Evolutionary conservation across 495 filamentous ascomycete genomes (phyloP).

Genomic region (Penicilliopsis zonata): DNA sequence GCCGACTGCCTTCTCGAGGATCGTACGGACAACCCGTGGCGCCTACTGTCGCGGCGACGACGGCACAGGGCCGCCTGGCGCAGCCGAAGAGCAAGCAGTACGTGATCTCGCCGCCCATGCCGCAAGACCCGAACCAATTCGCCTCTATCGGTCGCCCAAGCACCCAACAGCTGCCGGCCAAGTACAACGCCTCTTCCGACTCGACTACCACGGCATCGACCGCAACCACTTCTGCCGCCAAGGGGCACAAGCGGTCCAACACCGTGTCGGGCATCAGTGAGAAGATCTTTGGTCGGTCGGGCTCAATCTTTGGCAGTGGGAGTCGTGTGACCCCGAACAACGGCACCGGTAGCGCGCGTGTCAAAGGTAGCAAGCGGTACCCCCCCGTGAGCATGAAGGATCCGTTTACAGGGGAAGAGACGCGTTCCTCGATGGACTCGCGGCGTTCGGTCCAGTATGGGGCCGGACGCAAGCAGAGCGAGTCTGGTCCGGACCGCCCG

Average conservation of each 20-base stretch:
- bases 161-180: slow-evolving; percentile 33
- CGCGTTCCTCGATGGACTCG: slow-evolving; percentile 70
- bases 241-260: slow-evolving; percentile 83
- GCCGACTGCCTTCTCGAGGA: slow-evolving; percentile 61
- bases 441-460: slow-evolving; percentile 65
- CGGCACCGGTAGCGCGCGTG: slow-evolving; percentile 16
- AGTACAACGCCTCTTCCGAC: too few relatives aligned
- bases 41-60: slow-evolving; percentile 78
- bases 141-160: slow-evolving; percentile 48
- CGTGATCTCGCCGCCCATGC: slow-evolving; percentile 59
- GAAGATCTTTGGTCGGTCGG: slow-evolving; percentile 68
- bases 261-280: slow-evolving; percentile 73
- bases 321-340: slow-evolving; percentile 31
- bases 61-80: slow-evolving; percentile 80
- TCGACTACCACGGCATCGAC: too few relatives aligned
- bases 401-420: slow-evolving; percentile 39
- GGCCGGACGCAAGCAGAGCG: slow-evolving; percentile 68
- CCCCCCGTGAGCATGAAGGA: slow-evolving; percentile 73
- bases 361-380: slow-evolving; percentile 39
- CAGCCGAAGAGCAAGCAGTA: slow-evolving; percentile 74
- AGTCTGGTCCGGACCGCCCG: slow-evolving; percentile 63
- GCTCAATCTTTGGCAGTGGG: slow-evolving; percentile 64
- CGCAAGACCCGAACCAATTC: slow-evolving; percentile 35
- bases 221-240: slow-evolving; percentile 35
- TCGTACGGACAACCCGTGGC: slow-evolving; percentile 85